Base-by-base conservation (phyloP, 805 yeast genomes). In the Torulaspora gathmanii region DNA sequence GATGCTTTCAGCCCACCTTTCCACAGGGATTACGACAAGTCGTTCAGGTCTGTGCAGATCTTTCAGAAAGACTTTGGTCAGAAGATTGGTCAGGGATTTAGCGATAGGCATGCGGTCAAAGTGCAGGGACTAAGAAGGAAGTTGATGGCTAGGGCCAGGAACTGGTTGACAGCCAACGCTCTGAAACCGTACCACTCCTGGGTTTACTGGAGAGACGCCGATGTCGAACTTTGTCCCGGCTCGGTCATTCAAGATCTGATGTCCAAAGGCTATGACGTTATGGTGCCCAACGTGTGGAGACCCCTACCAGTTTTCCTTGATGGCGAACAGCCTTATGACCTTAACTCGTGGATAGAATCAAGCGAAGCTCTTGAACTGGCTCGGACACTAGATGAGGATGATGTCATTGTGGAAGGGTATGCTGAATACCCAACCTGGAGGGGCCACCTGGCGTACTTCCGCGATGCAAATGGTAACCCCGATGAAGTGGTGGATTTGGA, bases 331-430 rank as follows among this genome's bases (percentile, higher is more conserved):
- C 89, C 98, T 1, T 93, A 93, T 64, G 99, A 93, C 67, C 77
- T 93, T 61, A 93, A 93, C 68, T 86, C 97, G 11, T 93, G 99
- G 99, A 78, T 87, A 46, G 99, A 93, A 69, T 80, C 90, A 3
- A 83, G 80, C 5, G 80, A 83, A 8, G 96, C 87, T 1, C 48
- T 83, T 12, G 79, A 79, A 40, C 66, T 85, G 55, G 93, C 95
- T 0, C 63, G 68, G 33, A 72, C 74, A 0, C 68, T 85, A 44
- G 78, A 75, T 45, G 91, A 86, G 62, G 93, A 86, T 60, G 95
- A 84, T 58, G 93, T 86, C 35, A 86, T 86, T 50, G 95, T 86
- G 7, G 95, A 86, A 64, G 95, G 95, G 1, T 86, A 86, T 61
- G 88, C 87, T 0, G 91, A 86, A 59, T 86, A 83, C 59, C 88